Conservation (phyloP, 2,329 filamentous ascomycete genomes). For the Sclerotinia nivalis region DNA sequence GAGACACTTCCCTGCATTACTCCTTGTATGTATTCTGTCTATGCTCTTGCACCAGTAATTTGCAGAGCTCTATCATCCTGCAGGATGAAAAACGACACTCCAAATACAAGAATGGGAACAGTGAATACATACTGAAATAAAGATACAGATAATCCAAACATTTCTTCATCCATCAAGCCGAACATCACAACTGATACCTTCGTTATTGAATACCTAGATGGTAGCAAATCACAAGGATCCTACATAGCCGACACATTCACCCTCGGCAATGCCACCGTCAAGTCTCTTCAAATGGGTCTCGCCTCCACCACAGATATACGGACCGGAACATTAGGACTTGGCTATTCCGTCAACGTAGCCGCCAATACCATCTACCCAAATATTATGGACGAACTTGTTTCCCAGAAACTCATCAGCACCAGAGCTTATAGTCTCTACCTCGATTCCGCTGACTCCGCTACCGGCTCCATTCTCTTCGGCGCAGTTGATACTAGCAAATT, state of each 20-base stretch:
- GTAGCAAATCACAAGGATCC: slow-evolving; percentile 53
- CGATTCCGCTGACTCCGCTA: slow-evolving; percentile 36
- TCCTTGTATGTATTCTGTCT: slow-evolving; percentile 46
- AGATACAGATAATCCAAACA: not conserved
- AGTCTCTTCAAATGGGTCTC: slow-evolving; percentile 56
- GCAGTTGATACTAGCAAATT: slow-evolving; percentile 50
- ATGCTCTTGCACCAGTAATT: not conserved
- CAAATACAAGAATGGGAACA: not conserved
- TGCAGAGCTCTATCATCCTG: not conserved
- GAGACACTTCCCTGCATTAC: slow-evolving; percentile 41
- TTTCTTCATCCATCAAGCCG: not conserved
- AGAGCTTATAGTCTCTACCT: slow-evolving; percentile 44
- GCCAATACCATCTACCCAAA: slow-evolving; percentile 43
- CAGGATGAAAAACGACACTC: too few relatives aligned
- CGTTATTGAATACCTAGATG: slow-evolving; percentile 60
- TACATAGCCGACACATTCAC: slow-evolving; percentile 43
- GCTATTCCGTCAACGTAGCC: slow-evolving; percentile 52
- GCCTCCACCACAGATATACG: slow-evolving; percentile 50
- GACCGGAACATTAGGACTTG: slow-evolving; percentile 59
- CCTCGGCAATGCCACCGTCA: slow-evolving; percentile 50
- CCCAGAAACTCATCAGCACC: slow-evolving; percentile 46
- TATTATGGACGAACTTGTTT: slow-evolving; percentile 41
- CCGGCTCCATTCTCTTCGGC: slow-evolving; percentile 46
- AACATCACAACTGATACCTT: slow-evolving; percentile 41
- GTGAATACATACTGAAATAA: not conserved